A percentile compares a stretch with the other conserved stretches of the same genome.
These are phyloP conservation scores for Cryphonectria nitschkei DNA, from an alignment of 2,329 filamentous ascomycete genomes.

Conservation along the genomic window DNA sequence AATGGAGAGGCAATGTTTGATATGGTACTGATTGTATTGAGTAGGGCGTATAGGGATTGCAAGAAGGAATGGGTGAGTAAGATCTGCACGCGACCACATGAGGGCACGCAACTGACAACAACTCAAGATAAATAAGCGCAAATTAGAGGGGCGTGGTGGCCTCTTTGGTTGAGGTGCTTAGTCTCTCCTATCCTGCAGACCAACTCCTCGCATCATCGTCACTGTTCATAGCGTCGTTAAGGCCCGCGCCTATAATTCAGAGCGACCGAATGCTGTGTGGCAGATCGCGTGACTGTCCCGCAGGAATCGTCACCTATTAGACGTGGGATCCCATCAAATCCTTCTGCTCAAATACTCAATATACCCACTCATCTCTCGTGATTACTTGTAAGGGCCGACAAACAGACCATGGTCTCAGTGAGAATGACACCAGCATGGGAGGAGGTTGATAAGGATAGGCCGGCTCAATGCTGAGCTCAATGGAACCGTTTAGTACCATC, in stretches of 20 bases:
- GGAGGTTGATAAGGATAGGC: no score
- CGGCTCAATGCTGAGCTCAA: no score
- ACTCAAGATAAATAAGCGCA: slow-evolving; percentile 38
- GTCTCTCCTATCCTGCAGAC: neutral
- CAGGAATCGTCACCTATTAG: neutral
- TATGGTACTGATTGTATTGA: neutral
- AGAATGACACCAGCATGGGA: no score
- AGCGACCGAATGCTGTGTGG: neutral
- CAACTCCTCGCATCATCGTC: neutral
- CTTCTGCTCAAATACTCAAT: neutral
- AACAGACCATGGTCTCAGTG: neutral
- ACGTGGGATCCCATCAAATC: neutral
- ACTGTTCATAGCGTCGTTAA: neutral
- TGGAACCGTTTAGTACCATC: no score
- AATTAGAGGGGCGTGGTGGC: slow-evolving; percentile 31
- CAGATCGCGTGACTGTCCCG: neutral
- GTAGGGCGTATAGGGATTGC: slow-evolving; percentile 88
- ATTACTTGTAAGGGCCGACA: neutral
- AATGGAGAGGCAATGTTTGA: neutral
- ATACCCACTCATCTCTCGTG: neutral
- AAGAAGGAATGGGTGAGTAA: slow-evolving; percentile 86
- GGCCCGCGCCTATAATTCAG: neutral
- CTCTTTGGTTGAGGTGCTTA: slow-evolving; percentile 22
- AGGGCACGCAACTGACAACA: neutral
- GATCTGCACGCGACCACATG: neutral